Conservation (phyloP, 2,329 filamentous ascomycete genomes). For the Epicoccum nigrum region DNA sequence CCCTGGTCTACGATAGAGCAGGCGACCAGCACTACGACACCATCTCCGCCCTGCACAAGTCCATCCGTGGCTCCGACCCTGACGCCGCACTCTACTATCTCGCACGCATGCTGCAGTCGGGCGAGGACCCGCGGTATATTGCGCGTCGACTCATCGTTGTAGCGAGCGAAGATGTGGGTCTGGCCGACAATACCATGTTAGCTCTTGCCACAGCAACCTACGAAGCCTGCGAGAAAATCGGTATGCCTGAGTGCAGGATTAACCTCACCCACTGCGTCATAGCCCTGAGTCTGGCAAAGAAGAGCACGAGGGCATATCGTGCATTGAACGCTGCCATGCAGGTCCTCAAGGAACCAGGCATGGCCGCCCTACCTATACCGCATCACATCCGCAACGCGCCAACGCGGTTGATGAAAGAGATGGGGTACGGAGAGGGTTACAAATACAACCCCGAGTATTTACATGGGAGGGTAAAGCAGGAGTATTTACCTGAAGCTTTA, state of each 20-base stretch:
- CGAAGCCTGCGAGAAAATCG: conserved; percentile 87
- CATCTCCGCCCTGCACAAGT: conserved; percentile 97
- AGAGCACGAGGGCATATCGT: conserved; percentile 86
- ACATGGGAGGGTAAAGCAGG: conserved; percentile 81
- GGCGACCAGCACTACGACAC: conserved; percentile 98
- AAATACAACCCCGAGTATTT: conserved; percentile 95
- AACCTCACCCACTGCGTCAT: conserved; percentile 87
- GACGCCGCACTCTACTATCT: conserved; percentile 95
- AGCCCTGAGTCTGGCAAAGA: conserved; percentile 78
- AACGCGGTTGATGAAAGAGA: conserved; percentile 88
- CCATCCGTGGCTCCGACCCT: conserved; percentile 82
- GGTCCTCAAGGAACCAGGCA: conserved; percentile 80
- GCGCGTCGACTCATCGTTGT: conserved; percentile 93
- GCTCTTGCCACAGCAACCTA: conserved; percentile 85
- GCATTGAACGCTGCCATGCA: conserved; percentile 80
- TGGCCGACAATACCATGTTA: conserved; percentile 85
- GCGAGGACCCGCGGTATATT: conserved; percentile 91
- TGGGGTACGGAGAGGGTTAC: conserved; percentile 89
- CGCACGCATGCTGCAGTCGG: conserved; percentile 91
- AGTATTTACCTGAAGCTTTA: conserved; percentile 84
- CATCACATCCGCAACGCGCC: conserved; percentile 90
- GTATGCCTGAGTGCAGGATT: conserved; percentile 93
- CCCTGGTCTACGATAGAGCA: conserved; percentile 90
- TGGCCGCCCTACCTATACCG: conserved; percentile 81
- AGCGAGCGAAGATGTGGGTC: conserved; percentile 89